Percentiles rank a stretch among this genome's conserved stretches.
These are phyloP conservation scores for Escovopsis sp. DNA, from an alignment of 2,329 filamentous ascomycete genomes.

Conservation along the genomic window DNA sequence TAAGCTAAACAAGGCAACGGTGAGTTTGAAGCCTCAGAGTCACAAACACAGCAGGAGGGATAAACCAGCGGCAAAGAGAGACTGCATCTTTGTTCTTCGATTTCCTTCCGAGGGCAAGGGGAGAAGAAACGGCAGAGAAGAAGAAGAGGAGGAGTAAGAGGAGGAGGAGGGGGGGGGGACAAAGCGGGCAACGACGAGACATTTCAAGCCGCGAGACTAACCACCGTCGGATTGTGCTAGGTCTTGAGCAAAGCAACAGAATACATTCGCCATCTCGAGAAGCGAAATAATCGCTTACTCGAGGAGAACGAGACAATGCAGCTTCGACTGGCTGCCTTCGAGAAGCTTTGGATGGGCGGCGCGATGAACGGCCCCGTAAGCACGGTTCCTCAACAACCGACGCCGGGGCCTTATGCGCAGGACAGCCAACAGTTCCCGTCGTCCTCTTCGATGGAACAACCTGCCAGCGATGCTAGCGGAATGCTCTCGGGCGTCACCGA, in stretches of 20 bases:
- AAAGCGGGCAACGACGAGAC: too few relatives aligned
- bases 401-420: constrained; percentile 34
- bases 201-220: too few relatives aligned
- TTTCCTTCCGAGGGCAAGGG: too few relatives aligned
- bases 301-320: constrained; percentile 75
- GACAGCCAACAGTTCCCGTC: constrained; percentile 26
- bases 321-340: constrained; percentile 57
- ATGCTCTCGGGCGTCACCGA: constrained; percentile 44
- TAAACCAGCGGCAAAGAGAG: too few relatives aligned
- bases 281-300: constrained; percentile 66
- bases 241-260: constrained; percentile 89
- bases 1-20: constrained; percentile 96
- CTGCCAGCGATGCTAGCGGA: constrained; percentile 25
- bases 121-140: too few relatives aligned
- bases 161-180: too few relatives aligned
- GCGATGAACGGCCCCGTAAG: constrained; percentile 51
- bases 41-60: too few relatives aligned
- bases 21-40: constrained; percentile 16
- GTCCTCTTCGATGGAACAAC: constrained; percentile 26
- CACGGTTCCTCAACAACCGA: constrained; percentile 38
- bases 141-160: too few relatives aligned
- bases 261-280: constrained; percentile 88
- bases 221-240: constrained; percentile 18
- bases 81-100: too few relatives aligned
- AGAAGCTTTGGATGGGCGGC: constrained; percentile 65